Evolutionary conservation across 768 basidiomycete species (phyloP), one percentile per base, ranked within the genome.

Genomic region (Pluteus cervinus): DNA sequence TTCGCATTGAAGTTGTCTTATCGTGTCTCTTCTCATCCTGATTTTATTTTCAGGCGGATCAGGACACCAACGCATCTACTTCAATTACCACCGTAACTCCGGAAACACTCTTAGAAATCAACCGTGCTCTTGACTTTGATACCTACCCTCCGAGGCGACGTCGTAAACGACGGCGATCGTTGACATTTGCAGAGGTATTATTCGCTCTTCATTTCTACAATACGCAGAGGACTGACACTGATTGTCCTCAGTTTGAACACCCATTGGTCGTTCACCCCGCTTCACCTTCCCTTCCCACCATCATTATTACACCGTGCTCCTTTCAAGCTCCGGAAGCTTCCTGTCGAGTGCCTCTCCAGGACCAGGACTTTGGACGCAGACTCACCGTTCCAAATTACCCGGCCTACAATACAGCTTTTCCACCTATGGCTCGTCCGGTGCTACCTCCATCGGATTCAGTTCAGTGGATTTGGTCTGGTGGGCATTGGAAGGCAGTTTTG

Each of bases 401-500:
- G 3, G 59, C 57, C 17, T 64, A 69, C 42, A 79, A 78, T 51
- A 52, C 57, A 16, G 49, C 54, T n/a, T 67, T 66, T 46, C 74
- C 75, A 30, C 75, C 71, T 4, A 60, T 65, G 52, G 35, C 39
- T 12, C 43, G 43, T 21, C 39, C 42, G 4, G 44, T 53, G 35
- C 41, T 41, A 39, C 36, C 47, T 7, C 37, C 50, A n/a, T 61
- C 63, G 20, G 41, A 43, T 6, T 50, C 66, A 0, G 53, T 64
- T 8, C 48, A 59, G 6, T 76, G 75, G 75, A 56, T 55, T 31
- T 78, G 71, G 60, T 49, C 54, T 33, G 55, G 65, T 41, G 78
- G 77, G 4, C 77, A 73, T 46, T 78, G 76, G 76, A 56, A 62
- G 42, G 73, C 66, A 7, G 53, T 69, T 20, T 40, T 76, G 35